phyloP scores from a whole-genome alignment of 208 protist genomes.

The Trypanosoma cruzi region DNA sequence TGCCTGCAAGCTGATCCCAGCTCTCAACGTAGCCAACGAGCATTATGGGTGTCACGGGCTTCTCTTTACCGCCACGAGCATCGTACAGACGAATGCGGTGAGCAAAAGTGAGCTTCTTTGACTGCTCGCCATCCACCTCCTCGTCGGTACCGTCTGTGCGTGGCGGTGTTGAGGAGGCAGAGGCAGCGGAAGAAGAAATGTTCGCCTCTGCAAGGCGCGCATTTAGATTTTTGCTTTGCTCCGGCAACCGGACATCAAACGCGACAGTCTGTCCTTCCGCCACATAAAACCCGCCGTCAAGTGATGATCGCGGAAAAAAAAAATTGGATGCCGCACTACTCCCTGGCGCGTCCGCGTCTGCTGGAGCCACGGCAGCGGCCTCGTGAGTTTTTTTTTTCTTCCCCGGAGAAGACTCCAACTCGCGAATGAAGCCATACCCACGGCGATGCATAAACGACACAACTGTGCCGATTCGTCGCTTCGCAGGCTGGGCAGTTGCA shows the following conservation, averaged over 20 bases:
- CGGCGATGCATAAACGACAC: conserved; percentile 83
- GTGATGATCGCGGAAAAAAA: conserved; percentile 65
- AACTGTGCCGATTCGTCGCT: conserved; percentile 51
- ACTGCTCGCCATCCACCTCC: neutral
- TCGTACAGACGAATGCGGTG: conserved; percentile 50
- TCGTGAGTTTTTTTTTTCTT: too few species aligned
- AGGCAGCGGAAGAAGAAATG: neutral
- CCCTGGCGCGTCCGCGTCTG: neutral
- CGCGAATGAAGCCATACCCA: conserved; percentile 82
- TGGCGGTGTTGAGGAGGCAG: neutral
- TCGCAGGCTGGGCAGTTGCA: neutral
- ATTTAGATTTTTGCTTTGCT: conserved; percentile 7
- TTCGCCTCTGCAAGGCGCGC: conserved; percentile 4
- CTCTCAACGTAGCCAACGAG: conserved; percentile 52
- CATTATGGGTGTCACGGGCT: conserved; percentile 42
- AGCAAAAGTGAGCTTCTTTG: conserved; percentile 32
- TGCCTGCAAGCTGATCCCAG: conserved; percentile 51
- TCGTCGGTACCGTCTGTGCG: neutral
- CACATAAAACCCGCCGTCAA: conserved; percentile 74
- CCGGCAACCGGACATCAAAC: conserved; percentile 37
- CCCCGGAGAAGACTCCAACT: conserved; percentile 49
- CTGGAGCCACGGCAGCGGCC: too few species aligned
- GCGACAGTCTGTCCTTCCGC: conserved; percentile 72
- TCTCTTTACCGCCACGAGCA: conserved; percentile 36
- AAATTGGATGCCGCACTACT: conserved; percentile 20